Evolutionary conservation across 140 eudicot genomes (phyloP), one percentile per base, ranked within the genome.

Genomic region (Anethum foeniculum): DNA sequence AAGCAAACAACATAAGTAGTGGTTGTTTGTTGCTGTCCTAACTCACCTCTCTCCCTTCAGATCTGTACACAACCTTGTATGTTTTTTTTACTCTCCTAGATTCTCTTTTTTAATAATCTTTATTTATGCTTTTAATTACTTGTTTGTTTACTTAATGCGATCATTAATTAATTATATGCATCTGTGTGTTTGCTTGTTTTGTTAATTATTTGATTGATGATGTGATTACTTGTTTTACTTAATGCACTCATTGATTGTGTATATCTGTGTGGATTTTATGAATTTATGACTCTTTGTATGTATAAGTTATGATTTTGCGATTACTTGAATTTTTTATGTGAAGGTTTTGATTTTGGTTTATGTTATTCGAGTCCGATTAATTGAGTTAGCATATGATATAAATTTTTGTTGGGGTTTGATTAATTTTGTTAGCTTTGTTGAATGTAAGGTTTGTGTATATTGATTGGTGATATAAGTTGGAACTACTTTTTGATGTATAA

Each of bases 21-120:
- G 75, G 32, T 39, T 62, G 81, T 36, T 78, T 28, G 41, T 54
- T 77, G 41, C 71, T 58, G 73, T 78, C 73, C 9, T 23, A 51
- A 51, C 34, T 23, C 65, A 6, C 21, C 8, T 5, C 44, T 15
- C 62, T 43, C 38, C 28, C 30, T 44, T 34, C 39, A 60, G 81
- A 78, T 60, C 71, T 56, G 1, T 14, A 18, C n/a, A 1, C n/a
- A 52, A 52, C 7, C 21, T 15, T 12, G 51, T 46, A 46, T 46
- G 51, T 46, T 46, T 13, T 46, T 9, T 46, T 46, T 2, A 46
- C 51, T 46, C 3, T 46, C 51, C 15, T 13, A 46, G 51, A 46
- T 46, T 46, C 16, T 46, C 15, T 11, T 46, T 46, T 46, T 38
- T 25, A 12, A 48, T 56, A 6, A 52, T 30, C 43, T 28, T 18